A percentile compares a stretch with the other conserved stretches of the same genome.
These are phyloP conservation scores for Polysphondylium violaceum DNA, from an alignment of 78 protist species.

Conservation along the genomic window DNA sequence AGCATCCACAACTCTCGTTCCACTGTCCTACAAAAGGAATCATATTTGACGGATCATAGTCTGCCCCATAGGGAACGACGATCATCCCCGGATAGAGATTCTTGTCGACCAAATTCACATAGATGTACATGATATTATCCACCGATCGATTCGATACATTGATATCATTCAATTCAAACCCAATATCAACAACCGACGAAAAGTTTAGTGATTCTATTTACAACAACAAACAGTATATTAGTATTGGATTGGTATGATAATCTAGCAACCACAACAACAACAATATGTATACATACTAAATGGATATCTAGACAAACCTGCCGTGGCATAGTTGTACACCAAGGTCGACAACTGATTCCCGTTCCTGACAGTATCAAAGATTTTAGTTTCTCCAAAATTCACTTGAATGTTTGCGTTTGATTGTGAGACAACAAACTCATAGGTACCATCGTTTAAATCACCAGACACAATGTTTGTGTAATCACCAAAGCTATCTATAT, in stretches of 20 bases:
- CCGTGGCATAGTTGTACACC: background rate
- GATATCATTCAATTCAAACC: slow-evolving; percentile 5
- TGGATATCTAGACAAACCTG: background rate
- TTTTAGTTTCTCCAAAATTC: background rate
- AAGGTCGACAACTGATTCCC: background rate
- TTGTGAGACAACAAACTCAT: background rate
- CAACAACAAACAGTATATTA: background rate
- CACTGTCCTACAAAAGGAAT: background rate
- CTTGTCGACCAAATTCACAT: background rate
- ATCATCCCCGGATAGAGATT: background rate
- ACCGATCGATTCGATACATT: background rate
- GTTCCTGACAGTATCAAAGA: background rate
- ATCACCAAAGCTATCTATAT: background rate
- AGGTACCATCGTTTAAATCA: background rate
- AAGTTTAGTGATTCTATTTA: background rate
- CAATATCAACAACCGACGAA: background rate
- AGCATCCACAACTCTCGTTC: background rate
- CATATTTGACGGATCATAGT: background rate
- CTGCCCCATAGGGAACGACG: background rate
- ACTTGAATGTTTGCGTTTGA: background rate
- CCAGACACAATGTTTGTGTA: background rate
- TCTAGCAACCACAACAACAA: no score
- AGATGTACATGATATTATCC: background rate
- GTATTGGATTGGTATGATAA: background rate
- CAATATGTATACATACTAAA: background rate